Evolutionary conservation across 208 protist genomes (phyloP).

Genomic region (Perkinsela sp.): DNA sequence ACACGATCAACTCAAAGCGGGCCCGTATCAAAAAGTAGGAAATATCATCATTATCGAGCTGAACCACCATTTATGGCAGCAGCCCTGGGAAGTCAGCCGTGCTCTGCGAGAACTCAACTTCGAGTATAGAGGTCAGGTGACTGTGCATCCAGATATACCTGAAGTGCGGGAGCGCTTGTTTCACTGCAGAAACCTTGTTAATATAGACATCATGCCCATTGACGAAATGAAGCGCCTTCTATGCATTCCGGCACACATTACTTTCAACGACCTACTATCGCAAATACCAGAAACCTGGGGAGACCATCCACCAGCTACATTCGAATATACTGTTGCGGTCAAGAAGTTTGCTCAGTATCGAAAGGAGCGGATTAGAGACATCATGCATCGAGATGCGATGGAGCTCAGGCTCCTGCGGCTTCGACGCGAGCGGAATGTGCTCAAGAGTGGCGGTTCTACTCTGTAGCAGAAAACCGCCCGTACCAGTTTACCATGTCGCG

Average conservation of each 20-base stretch:
- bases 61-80: conserved; percentile 45
- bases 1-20: conserved; percentile 7
- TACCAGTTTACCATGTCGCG: no score
- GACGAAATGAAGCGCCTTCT: conserved; percentile 42
- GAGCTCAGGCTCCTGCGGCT: conserved; percentile 23
- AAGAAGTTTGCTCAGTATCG: conserved; percentile 43
- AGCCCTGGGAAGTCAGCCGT: conserved; percentile 45
- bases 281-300: conserved; percentile 31
- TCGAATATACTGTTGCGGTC: conserved; percentile 21
- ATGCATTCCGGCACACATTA: conserved; percentile 37
- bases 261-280: conserved; percentile 21
- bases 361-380: conserved; percentile 36
- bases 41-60: conserved; percentile 48
- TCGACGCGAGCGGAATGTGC: no score
- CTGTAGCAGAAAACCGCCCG: no score
- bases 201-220: conserved; percentile 30
- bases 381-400: conserved; percentile 34
- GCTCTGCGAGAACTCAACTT: conserved; percentile 37
- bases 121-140: conserved; percentile 46
- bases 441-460: no score
- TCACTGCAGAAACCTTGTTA: conserved; percentile 32
- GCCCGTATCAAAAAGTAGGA: conserved; percentile 33
- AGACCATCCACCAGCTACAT: conserved; percentile 8
- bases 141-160: conserved; percentile 38
- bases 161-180: conserved; percentile 29